Evolutionary conservation across 495 filamentous ascomycete genomes (phyloP), one percentile per base, ranked within the genome.

Genomic region (Lasiosphaeria hispida): DNA sequence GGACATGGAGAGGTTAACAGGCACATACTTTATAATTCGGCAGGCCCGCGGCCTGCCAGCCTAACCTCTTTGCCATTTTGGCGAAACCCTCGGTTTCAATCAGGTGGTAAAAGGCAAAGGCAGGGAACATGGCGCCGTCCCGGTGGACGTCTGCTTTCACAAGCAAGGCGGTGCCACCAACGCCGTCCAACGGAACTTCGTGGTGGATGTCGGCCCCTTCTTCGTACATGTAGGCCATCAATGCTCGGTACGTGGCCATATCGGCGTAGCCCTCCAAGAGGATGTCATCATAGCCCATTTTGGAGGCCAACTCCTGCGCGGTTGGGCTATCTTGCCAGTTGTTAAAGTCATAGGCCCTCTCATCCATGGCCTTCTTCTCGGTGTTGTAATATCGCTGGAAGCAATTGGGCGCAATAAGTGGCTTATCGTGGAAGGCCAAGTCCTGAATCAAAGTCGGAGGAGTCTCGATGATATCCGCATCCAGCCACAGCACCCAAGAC

Each of bases 71-170:
- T 15, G 91, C 93, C 94, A 98, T 98, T 75, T 92, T 96, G 11
- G 95, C 93, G 66, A 98, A 98, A 0, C 94, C 94, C 69, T 98
- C 94, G 5, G 95, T 97, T 77, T 98, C 94, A 60, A 98, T 93
- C 30, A 98, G 73, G 72, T 97, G 89, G 67, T 95, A 98, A 69
- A 98, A 98, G 3, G 93, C 73, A 70, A 98, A 98, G 0, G 94
- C 83, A 14, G 94, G 94, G 72, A 98, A 98, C 94, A 98, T 98
- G 55, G 95, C 94, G 4, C 94, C 94, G 69, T 98, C 95, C 11
- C 94, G 83, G 66, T 98, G 94, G 7, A 98, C 94, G 55, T 97
- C 95, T 0, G 95, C 94, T 77, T 97, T 97, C 13, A 98, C 94
- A 72, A 98, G 73, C 54, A 98, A 78, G 7, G 93, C 90, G 1